Evolutionary conservation across 2,329 filamentous ascomycete species (phyloP), one percentile per base, ranked within the genome.

Genomic region (Thyridium curvatum): DNA sequence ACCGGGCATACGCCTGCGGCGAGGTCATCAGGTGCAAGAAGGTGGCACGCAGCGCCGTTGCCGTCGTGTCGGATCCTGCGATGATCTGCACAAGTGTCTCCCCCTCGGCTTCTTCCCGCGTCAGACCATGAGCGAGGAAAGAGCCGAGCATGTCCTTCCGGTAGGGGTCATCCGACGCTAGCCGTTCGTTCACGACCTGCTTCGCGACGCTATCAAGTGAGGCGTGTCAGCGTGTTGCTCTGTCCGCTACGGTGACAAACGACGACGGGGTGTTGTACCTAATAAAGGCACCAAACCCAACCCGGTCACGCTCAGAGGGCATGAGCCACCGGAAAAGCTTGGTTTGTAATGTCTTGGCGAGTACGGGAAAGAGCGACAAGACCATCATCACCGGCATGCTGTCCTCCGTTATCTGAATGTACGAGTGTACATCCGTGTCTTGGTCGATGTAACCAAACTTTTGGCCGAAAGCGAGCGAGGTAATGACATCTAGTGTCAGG

Each of bases 401-500:
- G 14, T 29, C 39, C 13, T 44, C 41, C 60, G 41, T 48, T 31
- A 51, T 48, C 35, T 46, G 41, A 29, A 72, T 65, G 49, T 71
- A 73, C 32, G 56, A 60, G 40, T 65, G 66, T 2, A 64, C 52
- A 43, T 76, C 71, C 6, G 54, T 48, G 50, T 76, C 66, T 13
- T 57, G 43, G 7, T 62, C 58, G 4, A 72, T 51, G 46, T 67
- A 71, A 9, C 70, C 68, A 37, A 75, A 70, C 4, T 61, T 53
- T 34, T 63, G 51, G 32, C 72, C 73, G 18, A 77, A 69, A 1
- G 68, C 70, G 12, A 79, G 50, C 3, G 64, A 60, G 17, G 64
- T 70, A 43, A 79, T 74, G 30, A 77, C 68, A 44, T 79, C 74
- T 3, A 77, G 56, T 1, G 72, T 74, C 34, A 77, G 66, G 55